These are phyloP conservation scores for Sarcodon sp. DNA, from an alignment of 768 basidiomycete genomes.

Conservation along the genomic window DNA sequence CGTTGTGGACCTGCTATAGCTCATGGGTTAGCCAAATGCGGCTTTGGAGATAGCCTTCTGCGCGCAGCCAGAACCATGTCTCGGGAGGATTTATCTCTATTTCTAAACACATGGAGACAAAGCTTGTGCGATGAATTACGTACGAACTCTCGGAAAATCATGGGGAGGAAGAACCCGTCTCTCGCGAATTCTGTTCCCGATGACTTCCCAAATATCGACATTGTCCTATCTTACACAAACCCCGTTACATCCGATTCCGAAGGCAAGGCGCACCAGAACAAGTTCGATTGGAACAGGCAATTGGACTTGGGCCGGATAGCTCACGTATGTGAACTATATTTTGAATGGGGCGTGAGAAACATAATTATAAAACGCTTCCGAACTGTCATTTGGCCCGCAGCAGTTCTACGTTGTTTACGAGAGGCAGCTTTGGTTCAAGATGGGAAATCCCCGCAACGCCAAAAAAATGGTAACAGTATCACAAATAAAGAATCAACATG, in stretches of 20 bases:
- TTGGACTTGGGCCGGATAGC: conserved; percentile 66
- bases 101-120: conserved; percentile 52
- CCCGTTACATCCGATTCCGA: conserved; percentile 65
- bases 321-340: conserved; percentile 70
- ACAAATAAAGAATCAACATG: conserved; percentile 19
- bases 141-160: conserved; percentile 50
- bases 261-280: conserved; percentile 23
- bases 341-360: conserved; percentile 86
- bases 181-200: conserved; percentile 53
- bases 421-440: conserved; percentile 44
- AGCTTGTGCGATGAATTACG: conserved; percentile 50
- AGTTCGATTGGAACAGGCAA: conserved; percentile 38
- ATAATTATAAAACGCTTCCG: conserved; percentile 76
- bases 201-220: conserved; percentile 59
- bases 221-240: conserved; percentile 65
- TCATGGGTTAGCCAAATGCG: conserved; percentile 67
- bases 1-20: conserved; percentile 64
- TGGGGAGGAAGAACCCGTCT: conserved; percentile 51
- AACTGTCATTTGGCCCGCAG: conserved; percentile 70
- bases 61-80: conserved; percentile 40
- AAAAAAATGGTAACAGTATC: conserved; percentile 38
- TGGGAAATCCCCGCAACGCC: conserved; percentile 21
- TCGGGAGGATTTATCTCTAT: conserved; percentile 29
- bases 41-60: conserved; percentile 62
- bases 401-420: conserved; percentile 60